These are phyloP conservation scores for Aspergillus novoparasiticus DNA, from an alignment of 2,329 filamentous ascomycete species.

Conservation along the genomic window DNA sequence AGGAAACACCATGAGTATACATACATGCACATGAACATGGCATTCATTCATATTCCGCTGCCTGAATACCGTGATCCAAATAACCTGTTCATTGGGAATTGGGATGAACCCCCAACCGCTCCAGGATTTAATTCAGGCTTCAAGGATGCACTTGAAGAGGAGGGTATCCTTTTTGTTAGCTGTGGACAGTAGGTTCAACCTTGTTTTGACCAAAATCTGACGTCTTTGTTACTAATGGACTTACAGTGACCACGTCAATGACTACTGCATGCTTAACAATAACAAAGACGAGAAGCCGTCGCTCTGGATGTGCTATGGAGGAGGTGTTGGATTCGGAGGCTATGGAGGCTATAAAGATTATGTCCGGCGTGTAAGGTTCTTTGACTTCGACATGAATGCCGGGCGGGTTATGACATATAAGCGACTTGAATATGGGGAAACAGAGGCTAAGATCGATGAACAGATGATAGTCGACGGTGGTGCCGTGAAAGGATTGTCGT, in stretches of 20 bases:
- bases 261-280: conserved; percentile 80
- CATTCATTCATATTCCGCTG: conserved; percentile 95
- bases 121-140: conserved; percentile 92
- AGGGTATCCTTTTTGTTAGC: conserved; percentile 83
- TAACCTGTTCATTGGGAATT: conserved; percentile 68
- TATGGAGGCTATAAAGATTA: conserved; percentile 91
- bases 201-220: background rate
- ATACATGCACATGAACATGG: conserved; percentile 90
- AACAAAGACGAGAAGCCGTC: conserved; percentile 61
- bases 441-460: conserved; percentile 57
- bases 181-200: conserved; percentile 75
- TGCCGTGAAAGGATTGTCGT: conserved; percentile 46
- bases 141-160: conserved; percentile 81
- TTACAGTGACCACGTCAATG: conserved; percentile 85
- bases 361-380: conserved; percentile 80
- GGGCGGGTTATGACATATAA: conserved; percentile 92
- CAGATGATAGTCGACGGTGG: conserved; percentile 64
- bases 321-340: conserved; percentile 87
- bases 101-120: conserved; percentile 82
- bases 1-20: conserved; percentile 81
- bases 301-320: conserved; percentile 98
- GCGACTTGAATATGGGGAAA: conserved; percentile 70
- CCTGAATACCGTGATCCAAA: conserved; percentile 76
- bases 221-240: conserved; percentile 23
- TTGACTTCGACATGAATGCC: conserved; percentile 90